These are phyloP conservation scores for Priceomyces fermenticarens DNA, from an alignment of 805 yeast species.

Conservation along the genomic window DNA sequence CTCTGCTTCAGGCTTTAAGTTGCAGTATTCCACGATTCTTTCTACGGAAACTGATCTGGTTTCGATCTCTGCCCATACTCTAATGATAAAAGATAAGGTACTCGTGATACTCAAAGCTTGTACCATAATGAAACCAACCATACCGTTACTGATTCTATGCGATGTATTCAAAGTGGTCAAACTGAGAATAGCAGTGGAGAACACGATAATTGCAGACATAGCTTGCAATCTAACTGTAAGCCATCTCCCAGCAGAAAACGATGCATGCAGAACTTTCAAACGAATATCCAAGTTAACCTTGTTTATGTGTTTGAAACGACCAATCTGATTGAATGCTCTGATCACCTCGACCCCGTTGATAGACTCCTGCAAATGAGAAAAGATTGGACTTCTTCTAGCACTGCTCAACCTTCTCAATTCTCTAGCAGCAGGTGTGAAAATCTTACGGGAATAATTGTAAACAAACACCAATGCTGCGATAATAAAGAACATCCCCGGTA, in stretches of 20 bases:
- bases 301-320: constrained; percentile 36
- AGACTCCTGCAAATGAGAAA: constrained; percentile 80
- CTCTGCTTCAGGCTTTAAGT: constrained; percentile 41
- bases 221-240: constrained; percentile 35
- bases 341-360: constrained; percentile 75
- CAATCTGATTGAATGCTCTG: constrained; percentile 68
- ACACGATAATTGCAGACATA: constrained; percentile 32
- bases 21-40: constrained; percentile 36
- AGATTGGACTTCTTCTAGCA: constrained; percentile 70
- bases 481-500: constrained; percentile 32
- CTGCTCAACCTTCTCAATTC: constrained; percentile 75
- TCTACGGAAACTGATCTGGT: constrained; percentile 32
- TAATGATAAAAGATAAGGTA: constrained; percentile 27
- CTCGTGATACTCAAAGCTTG: constrained; percentile 31
- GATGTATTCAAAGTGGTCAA: constrained; percentile 21
- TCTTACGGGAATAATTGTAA: constrained; percentile 28
- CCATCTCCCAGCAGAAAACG: constrained; percentile 31
- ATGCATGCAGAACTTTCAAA: constrained; percentile 18
- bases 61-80: constrained; percentile 35
- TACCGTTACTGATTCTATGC: constrained; percentile 26
- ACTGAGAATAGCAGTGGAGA: constrained; percentile 24
- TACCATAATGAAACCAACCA: constrained; percentile 38
- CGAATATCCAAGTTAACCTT: constrained; percentile 22
- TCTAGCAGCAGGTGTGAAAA: constrained; percentile 43
- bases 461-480: constrained; percentile 22